Percentiles rank a stretch among this genome's conserved stretches.
phyloP scores from a whole-genome alignment of 1,139 yeast genomes.

The Sugiyamaella sp. region DNA sequence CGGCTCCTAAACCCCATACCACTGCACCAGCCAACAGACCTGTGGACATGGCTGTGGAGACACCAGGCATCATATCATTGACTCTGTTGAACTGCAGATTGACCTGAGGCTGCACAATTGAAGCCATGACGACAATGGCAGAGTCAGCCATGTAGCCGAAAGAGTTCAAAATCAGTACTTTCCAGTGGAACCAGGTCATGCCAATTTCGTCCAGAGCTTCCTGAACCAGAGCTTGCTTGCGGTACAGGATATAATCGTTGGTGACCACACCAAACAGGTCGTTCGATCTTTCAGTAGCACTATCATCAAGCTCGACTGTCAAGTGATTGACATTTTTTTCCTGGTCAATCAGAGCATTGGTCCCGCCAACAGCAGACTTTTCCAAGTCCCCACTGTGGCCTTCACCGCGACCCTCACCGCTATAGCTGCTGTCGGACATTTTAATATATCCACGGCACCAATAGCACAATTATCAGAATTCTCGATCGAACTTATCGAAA shows the following conservation, averaged over 20 bases:
- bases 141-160: conserved; percentile 70
- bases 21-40: conserved; percentile 61
- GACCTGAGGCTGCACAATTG: conserved; percentile 23
- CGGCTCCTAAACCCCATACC: conserved; percentile 54
- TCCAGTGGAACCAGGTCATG: conserved; percentile 33
- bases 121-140: conserved; percentile 52
- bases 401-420: too few species aligned
- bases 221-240: conserved; percentile 31
- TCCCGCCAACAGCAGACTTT: background rate
- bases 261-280: conserved; percentile 25
- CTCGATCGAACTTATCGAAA: too few species aligned
- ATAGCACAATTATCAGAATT: too few species aligned
- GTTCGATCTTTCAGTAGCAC: conserved; percentile 14
- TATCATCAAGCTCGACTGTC: conserved; percentile 13
- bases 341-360: background rate
- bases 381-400: background rate
- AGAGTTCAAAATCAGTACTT: conserved; percentile 44
- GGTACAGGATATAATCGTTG: conserved; percentile 29
- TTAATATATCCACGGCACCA: too few species aligned
- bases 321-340: conserved; percentile 1
- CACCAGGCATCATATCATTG: conserved; percentile 22
- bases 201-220: conserved; percentile 39
- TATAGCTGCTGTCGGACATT: too few species aligned
- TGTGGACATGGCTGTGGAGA: conserved; percentile 28
- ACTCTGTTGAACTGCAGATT: conserved; percentile 22